These are phyloP conservation scores for Yarrowia hollandica DNA, from an alignment of 805 yeast species.

Conservation along the genomic window DNA sequence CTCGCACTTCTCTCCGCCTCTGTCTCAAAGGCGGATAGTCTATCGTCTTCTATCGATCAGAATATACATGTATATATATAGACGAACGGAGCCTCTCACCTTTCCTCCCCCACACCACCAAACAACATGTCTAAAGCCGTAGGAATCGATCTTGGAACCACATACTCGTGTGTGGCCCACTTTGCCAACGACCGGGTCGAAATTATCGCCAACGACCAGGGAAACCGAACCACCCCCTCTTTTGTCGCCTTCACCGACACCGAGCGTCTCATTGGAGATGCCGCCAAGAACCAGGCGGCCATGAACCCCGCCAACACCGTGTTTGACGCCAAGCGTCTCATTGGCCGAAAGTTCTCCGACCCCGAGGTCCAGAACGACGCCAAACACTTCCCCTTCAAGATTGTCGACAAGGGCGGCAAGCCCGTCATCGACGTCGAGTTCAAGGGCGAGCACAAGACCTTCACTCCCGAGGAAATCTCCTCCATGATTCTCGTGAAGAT, in stretches of 20 bases:
- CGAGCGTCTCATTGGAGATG: constrained; percentile 60
- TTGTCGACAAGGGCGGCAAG: constrained; percentile 22
- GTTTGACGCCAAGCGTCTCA: constrained; percentile 92
- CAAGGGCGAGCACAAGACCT: constrained; percentile 22
- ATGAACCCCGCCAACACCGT: constrained; percentile 93
- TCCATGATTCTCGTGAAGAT: constrained; percentile 89
- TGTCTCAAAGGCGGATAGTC: constrained; percentile 20
- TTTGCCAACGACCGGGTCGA: constrained; percentile 84
- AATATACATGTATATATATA: background rate
- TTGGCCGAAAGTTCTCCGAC: constrained; percentile 83
- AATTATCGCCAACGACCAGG: constrained; percentile 95
- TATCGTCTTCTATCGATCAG: too few species aligned
- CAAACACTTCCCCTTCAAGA: constrained; percentile 22
- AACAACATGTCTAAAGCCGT: constrained; percentile 47
- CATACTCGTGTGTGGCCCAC: constrained; percentile 70
- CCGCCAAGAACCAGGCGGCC: constrained; percentile 98
- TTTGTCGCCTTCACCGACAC: constrained; percentile 62
- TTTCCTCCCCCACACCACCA: too few species aligned
- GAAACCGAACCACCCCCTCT: constrained; percentile 97
- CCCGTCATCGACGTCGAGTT: constrained; percentile 16
- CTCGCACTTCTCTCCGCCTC: too few species aligned
- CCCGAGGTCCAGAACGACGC: constrained; percentile 22
- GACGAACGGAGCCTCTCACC: too few species aligned
- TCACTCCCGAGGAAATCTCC: constrained; percentile 81
- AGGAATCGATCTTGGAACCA: constrained; percentile 48